Percentiles rank a stretch among this genome's conserved stretches.
phyloP scores from a whole-genome alignment of 2,329 filamentous ascomycete species.

The Nemania diffusa region DNA sequence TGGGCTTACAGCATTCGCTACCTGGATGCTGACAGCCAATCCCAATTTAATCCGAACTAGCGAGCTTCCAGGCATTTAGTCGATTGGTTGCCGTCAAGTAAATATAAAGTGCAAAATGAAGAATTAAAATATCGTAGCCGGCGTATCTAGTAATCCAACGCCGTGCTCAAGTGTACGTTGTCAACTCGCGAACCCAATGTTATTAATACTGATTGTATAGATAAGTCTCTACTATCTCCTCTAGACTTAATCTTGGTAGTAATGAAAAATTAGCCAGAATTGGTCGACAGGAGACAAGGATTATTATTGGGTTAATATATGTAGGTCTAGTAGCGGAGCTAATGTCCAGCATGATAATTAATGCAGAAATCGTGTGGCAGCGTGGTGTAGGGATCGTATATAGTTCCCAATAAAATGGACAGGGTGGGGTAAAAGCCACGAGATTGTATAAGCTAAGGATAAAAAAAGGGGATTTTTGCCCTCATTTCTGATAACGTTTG shows the following conservation, averaged over 20 bases:
- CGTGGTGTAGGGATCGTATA: constrained; percentile 11
- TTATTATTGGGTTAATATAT: neutral
- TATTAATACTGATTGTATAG: neutral
- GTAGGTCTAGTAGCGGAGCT: neutral
- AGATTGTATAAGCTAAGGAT: neutral
- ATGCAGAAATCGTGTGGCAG: constrained; percentile 12
- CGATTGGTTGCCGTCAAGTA: neutral
- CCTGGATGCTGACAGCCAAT: neutral
- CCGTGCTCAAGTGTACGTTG: neutral
- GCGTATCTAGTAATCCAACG: neutral
- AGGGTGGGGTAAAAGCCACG: neutral
- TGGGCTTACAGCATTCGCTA: neutral
- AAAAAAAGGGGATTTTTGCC: neutral
- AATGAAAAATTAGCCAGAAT: neutral
- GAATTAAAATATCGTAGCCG: neutral
- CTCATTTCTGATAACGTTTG: neutral
- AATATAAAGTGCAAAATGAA: neutral
- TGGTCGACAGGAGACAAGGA: neutral
- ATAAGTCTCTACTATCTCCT: neutral
- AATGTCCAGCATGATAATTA: neutral
- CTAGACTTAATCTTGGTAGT: neutral
- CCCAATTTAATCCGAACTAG: neutral
- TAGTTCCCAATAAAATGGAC: neutral
- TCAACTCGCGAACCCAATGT: neutral
- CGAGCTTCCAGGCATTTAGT: neutral